phyloP scores from a whole-genome alignment of 2,329 filamentous ascomycete genomes.

The Claviceps pusilla region DNA sequence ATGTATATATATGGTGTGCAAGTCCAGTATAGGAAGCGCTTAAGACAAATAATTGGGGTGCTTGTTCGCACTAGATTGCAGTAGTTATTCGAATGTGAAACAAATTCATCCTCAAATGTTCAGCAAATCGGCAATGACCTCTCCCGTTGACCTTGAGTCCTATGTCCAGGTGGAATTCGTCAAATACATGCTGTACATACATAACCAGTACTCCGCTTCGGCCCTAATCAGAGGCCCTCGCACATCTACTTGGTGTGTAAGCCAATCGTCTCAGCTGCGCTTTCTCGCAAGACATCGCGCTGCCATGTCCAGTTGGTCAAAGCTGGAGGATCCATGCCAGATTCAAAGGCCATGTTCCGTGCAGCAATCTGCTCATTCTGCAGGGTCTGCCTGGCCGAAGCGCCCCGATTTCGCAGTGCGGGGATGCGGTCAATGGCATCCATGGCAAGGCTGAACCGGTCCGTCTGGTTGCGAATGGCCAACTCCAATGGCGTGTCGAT shows the following conservation, averaged over 20 bases:
- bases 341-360: slow-evolving; percentile 50
- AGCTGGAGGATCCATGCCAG: slow-evolving; percentile 52
- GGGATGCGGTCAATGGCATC: slow-evolving; percentile 58
- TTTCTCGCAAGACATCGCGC: slow-evolving; percentile 24
- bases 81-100: no score
- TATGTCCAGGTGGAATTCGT: no score
- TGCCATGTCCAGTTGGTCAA: slow-evolving; percentile 55
- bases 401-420: slow-evolving; percentile 46
- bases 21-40: no score
- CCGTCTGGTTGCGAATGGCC: slow-evolving; percentile 62
- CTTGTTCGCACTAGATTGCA: no score
- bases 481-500: slow-evolving; percentile 69
- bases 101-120: no score
- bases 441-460: slow-evolving; percentile 63
- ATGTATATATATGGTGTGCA: no score
- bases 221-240: no score
- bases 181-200: no score
- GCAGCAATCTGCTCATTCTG: slow-evolving; percentile 49
- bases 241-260: not conserved
- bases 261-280: slow-evolving; percentile 8
- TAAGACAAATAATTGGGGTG: no score
- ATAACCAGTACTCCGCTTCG: no score
- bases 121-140: no score
- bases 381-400: slow-evolving; percentile 47
- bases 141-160: no score